Evolutionary conservation across 1,139 yeast genomes (phyloP), one percentile per base, ranked within the genome.

Genomic region (Meyerozyma athensensis): DNA sequence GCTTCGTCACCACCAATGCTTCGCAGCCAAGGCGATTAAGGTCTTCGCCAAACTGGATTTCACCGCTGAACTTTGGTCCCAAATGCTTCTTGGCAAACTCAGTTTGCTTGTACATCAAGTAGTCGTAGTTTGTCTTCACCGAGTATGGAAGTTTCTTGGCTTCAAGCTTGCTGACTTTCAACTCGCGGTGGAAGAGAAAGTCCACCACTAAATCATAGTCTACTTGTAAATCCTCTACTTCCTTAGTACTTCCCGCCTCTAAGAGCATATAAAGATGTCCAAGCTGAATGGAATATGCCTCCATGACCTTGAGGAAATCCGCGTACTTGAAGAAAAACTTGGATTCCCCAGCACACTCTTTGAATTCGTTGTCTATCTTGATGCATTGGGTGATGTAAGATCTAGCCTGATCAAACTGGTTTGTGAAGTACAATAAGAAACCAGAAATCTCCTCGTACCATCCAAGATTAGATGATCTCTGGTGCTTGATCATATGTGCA

Each of bases 281-380:
- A 37, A 53, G 52, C 42, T 57, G 53, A 30, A 65, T 59, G 21
- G 75, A 65, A 44, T 76, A 72, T 24, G 63, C 60, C 46, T 73
- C 78, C 39, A 77, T 59, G 3, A 68, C 49, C 26, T 52, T 53
- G 9, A 70, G 52, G 26, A 72, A 50, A 10, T 50, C 52, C 31
- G 56, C 61, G 43, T 61, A 60, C 39, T 59, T 59, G 22, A 65
- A 55, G 39, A 54, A 61, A 34, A 72, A 61, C 46, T 78, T 75
- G 7, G 83, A 70, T 22, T 65, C 50, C 19, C 53, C 57, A 21
- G 79, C 77, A 56, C 94, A 84, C 4, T 52, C 55, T 33, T 63
- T 62, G 45, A 67, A 71, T 40, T 84, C 95, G 49, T 85, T 83
- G 54, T 86, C 86, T 35, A 73, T 74, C 45, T 82, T 75, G 37